Conservation (phyloP, 352 stramenopile genomes). For the Halophytophthora polymorphica region DNA sequence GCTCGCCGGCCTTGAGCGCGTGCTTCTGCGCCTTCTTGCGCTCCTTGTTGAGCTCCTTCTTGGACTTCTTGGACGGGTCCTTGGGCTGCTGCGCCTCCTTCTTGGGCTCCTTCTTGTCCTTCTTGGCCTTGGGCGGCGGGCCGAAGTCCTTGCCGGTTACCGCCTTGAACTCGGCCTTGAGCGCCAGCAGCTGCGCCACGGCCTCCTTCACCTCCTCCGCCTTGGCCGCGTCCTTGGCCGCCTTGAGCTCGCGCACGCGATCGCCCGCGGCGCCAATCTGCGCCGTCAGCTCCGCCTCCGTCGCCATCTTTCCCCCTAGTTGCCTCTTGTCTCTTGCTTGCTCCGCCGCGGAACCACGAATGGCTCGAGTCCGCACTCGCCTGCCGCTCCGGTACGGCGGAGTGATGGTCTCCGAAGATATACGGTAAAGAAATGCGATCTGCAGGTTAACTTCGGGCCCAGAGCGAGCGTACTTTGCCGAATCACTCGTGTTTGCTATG, state of each 20-base stretch:
- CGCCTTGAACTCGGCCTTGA: slow-evolving; percentile 79
- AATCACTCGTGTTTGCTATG: too few species aligned
- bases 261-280: slow-evolving; percentile 68
- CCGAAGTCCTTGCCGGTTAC: slow-evolving; percentile 71
- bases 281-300: slow-evolving; percentile 49
- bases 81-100: slow-evolving; percentile 16
- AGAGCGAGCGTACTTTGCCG: too few species aligned
- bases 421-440: too few species aligned
- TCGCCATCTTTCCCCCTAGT: slow-evolving; percentile 29
- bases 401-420: too few species aligned
- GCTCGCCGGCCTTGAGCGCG: slow-evolving; percentile 54
- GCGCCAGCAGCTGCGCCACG: slow-evolving; percentile 55
- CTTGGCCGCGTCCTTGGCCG: slow-evolving; percentile 42
- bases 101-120: slow-evolving; percentile 47
- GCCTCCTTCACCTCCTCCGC: slow-evolving; percentile 48
- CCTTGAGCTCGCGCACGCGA: slow-evolving; percentile 71
- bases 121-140: slow-evolving; percentile 61
- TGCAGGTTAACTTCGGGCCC: too few species aligned
- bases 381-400: too few species aligned
- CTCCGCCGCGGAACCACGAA: slow-evolving; percentile 29
- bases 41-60: slow-evolving; percentile 90
- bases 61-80: slow-evolving; percentile 71
- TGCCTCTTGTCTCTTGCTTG: slow-evolving; percentile 6
- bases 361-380: slow-evolving; percentile 1
- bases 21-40: slow-evolving; percentile 83